Evolutionary conservation across 495 filamentous ascomycete genomes (phyloP), one percentile per base, ranked within the genome.

Genomic region (Aspergillus biplanus): DNA sequence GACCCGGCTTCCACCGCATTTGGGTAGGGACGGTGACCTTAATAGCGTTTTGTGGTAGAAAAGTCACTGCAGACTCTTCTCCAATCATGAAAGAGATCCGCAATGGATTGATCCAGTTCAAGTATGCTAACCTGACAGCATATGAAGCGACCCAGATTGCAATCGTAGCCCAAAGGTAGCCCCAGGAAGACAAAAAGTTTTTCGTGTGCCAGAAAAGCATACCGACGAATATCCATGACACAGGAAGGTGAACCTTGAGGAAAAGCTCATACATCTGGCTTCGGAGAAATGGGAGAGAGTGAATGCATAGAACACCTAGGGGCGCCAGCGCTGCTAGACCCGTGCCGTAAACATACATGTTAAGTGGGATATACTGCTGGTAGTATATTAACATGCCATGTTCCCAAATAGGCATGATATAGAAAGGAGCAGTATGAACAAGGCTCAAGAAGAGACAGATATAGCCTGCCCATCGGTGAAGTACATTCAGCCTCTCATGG

Each of bases 181-280:
- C 81, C 94, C 95, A 98, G 6, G 93, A 96, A 15, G 87, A 88
- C 33, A 98, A 81, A 71, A 91, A 96, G 73, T 98, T 97, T 68
- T 92, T 88, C 67, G 90, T 95, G 74, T 98, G 94, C 94, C 94
- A 98, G 75, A 98, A 96, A 15, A 98, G 84, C 78, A 97, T 84
- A 9, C 81, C 92, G 35, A 97, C 73, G 69, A 92, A 96, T 39
- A 91, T 81, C 54, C 93, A 84, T 3, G 93, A 89, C 11, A 92
- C 87, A 0, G 93, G 90, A 1, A 92, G 87, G 69, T 98, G 94
- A 15, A 94, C 73, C 34, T 87, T 75, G 15, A 94, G 84, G 69
- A 97, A 98, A 2, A 92, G 72, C 72, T 98, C 94, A 71, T 97
- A 97, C 74, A 85, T 81, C 75, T 77, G 74, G 33, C 76, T 71